These are phyloP conservation scores for Candida orba DNA, from an alignment of 805 yeast genomes.

Conservation along the genomic window DNA sequence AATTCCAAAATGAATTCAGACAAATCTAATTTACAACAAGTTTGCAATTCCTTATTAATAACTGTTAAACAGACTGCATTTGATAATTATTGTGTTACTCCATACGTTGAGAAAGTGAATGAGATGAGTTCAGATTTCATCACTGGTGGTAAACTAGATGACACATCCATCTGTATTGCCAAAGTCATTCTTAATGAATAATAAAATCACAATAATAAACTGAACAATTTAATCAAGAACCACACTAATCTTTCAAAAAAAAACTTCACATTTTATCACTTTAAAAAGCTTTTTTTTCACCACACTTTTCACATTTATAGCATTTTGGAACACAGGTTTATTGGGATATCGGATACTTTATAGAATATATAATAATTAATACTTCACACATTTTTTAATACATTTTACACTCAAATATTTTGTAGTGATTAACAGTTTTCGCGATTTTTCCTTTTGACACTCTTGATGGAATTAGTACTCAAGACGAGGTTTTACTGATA, in stretches of 20 bases:
- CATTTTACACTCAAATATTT: not conserved
- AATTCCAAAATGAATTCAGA: constrained; percentile 26
- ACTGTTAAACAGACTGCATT: constrained; percentile 43
- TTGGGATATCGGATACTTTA: not conserved
- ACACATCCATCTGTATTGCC: constrained; percentile 45
- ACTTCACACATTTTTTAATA: not conserved
- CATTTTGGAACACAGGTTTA: not conserved
- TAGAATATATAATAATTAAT: not conserved
- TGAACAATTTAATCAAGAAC: not conserved
- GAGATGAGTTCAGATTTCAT: constrained; percentile 28
- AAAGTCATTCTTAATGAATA: constrained; percentile 26
- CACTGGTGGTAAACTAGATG: constrained; percentile 49
- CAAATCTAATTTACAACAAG: constrained; percentile 28
- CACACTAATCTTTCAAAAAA: too few species aligned
- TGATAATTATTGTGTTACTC: constrained; percentile 46
- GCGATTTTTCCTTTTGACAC: too few species aligned
- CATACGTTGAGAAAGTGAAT: constrained; percentile 45
- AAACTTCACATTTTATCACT: too few species aligned
- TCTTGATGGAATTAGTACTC: too few species aligned
- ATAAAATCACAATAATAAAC: too few species aligned
- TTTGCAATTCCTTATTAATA: constrained; percentile 34
- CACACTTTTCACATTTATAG: too few species aligned
- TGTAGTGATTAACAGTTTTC: not conserved
- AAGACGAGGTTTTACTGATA: too few species aligned
- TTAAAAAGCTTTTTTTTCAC: too few species aligned